Evolutionary conservation across 352 stramenopile genomes (phyloP), one percentile per base, ranked within the genome.

Genomic region (Pythium coloratum): DNA sequence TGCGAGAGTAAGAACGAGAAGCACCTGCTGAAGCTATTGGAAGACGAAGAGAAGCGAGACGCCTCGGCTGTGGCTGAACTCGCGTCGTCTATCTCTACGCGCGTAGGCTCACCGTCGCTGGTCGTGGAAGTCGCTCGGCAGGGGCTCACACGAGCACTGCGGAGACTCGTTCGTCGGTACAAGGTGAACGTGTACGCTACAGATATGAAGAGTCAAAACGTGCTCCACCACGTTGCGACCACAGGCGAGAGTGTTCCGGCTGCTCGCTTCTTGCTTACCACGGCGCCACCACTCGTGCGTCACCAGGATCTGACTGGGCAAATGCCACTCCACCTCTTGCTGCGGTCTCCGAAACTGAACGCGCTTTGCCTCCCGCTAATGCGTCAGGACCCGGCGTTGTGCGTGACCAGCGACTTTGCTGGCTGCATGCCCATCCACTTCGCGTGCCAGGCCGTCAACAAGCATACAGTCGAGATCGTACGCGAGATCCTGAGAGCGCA

Each of bases 351-450:
- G 1, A 66, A 68, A n/a, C 66, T 89, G 24, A 90, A 85, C 61
- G 56, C 58, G 6, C 44, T 90, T 2, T 90, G 80, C 44, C 40
- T 91, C 20, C 26, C 71, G 3, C 62, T 81, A 28, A 65, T 92
- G 2, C 49, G 50, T 26, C 51, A 75, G 24, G 61, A 89, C 50
- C 13, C 36, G 2, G 40, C 69, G 2, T 58, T 92, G 40, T 64
- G 78, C 33, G 74, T 76, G 12, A 81, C 73, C 34, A 71, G 74
- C 26, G 79, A 91, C 56, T 74, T 89, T 40, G 64, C 67, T 13
- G 73, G 70, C 0, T 79, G 76, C 44, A 79, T 79, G 46, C 77
- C 84, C 4, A 80, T 92, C 61, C 82, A 92, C 46, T 92, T 81
- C 62, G 84, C 78, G 5, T 90, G 77, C n/a, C 75, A 76, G 55